Evolutionary conservation across 495 filamentous ascomycete species (phyloP), one percentile per base, ranked within the genome.

Genomic region (Penicillium paxilli): DNA sequence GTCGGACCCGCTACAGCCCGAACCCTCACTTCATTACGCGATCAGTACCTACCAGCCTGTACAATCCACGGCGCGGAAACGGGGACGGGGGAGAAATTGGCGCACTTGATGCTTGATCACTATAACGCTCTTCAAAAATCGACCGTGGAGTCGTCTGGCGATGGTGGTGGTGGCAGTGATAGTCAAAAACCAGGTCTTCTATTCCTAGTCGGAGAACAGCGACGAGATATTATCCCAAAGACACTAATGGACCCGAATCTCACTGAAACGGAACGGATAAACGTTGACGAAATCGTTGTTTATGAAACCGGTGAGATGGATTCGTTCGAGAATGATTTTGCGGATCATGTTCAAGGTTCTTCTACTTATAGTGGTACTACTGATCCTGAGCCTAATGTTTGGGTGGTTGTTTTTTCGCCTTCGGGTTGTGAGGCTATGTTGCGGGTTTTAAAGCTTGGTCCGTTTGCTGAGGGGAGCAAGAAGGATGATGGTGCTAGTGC

Each of bases 341-440:
- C 55, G 16, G 52, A 51, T 8, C 62, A 45, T 76, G 9, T 73
- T 19, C 11, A 22, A 49, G 45, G 12, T 16, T 63, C n/a, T n/a
- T n/a, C n/a, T n/a, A n/a, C n/a, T n/a, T n/a, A n/a, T n/a, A n/a
- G n/a, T n/a, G n/a, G n/a, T n/a, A n/a, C n/a, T n/a, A n/a, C n/a
- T n/a, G n/a, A n/a, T n/a, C n/a, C n/a, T n/a, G n/a, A n/a, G n/a
- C n/a, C n/a, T n/a, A n/a, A n/a, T n/a, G n/a, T 87, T 58, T 98
- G 94, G 92, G 85, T 92, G 1, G 89, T 96, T 11, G 88, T 98
- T 7, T 99, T 99, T 61, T 97, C 92, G 35, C 91, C 94, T 1
- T 91, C 87, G 17, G 92, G 90, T 2, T 94, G 90, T 59, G 85
- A 88, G 67, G 85, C 83, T 60, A 89, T 96, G 87, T 74, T 97